Percentiles rank a stretch among this genome's conserved stretches.
Evolutionary conservation across 2,329 filamentous ascomycete genomes (phyloP).

Genomic region (Blastomyces parvus): DNA sequence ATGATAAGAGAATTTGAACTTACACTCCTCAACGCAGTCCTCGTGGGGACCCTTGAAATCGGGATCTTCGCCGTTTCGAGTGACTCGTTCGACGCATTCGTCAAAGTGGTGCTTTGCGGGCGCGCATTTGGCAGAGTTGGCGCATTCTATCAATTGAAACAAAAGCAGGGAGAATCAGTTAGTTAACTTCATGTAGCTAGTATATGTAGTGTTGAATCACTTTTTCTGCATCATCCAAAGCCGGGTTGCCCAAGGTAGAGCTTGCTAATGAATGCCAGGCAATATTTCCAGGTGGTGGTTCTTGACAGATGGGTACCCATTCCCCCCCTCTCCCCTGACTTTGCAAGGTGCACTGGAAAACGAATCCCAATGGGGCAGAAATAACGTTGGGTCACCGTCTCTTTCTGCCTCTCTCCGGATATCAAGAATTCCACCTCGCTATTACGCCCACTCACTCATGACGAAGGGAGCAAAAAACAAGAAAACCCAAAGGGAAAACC

Average conservation of each 20-base stretch:
- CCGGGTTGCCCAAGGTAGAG: neutral
- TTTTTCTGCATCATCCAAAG: neutral
- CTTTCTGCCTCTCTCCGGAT: neutral
- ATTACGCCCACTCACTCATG: neutral
- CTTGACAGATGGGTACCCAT: too few relatives aligned
- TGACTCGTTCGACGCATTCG: constrained; percentile 93
- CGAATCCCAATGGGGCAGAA: neutral
- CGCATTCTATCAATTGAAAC: constrained; percentile 58
- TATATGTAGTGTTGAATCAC: neutral
- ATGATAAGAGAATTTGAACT: constrained; percentile 34
- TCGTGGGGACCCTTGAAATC: constrained; percentile 67
- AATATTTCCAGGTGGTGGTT: neutral
- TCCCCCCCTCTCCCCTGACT: neutral
- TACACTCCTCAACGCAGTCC: constrained; percentile 99
- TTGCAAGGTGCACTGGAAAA: neutral
- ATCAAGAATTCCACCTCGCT: neutral
- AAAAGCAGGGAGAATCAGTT: neutral
- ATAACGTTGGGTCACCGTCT: neutral
- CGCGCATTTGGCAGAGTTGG: constrained; percentile 72
- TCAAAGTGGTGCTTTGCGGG: constrained; percentile 96
- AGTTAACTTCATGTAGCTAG: neutral
- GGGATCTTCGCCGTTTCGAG: constrained; percentile 54
- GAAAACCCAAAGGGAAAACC: constrained; percentile 1
- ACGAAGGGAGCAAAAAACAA: neutral
- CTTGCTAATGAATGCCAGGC: neutral